A percentile compares a stretch with the other conserved stretches of the same genome.
Evolutionary conservation across 1,284 basidiomycete species (phyloP).

Genomic region (Veloporphyrellus conicus): DNA sequence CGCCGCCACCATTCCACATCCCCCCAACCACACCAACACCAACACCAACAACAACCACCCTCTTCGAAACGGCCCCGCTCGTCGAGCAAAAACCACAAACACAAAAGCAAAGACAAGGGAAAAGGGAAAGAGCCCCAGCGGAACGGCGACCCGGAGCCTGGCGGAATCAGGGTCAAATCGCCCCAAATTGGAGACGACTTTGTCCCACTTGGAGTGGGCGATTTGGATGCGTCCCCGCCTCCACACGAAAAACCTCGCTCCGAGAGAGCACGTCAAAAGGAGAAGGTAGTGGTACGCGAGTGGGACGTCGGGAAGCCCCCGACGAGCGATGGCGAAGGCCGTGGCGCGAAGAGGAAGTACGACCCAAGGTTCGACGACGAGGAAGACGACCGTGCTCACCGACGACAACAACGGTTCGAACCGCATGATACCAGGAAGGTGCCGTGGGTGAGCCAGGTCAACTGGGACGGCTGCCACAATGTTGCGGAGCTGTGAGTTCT

Average conservation of each 20-base stretch:
- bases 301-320: constrained; percentile 40
- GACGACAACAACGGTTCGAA: constrained; percentile 49
- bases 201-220: constrained; percentile 49
- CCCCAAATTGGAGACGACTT: constrained; percentile 50
- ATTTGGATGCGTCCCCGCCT: constrained; percentile 26
- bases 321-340: constrained; percentile 26
- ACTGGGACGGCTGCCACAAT: constrained; percentile 75
- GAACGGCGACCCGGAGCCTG: constrained; percentile 7
- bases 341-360: constrained; percentile 40
- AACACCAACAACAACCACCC: no score
- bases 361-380: constrained; percentile 44
- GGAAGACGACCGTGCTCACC: constrained; percentile 38
- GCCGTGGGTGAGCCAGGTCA: constrained; percentile 77
- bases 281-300: constrained; percentile 36
- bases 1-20: constrained; percentile 13
- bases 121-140: constrained; percentile 2
- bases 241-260: constrained; percentile 16
- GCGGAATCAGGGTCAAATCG: constrained; percentile 8
- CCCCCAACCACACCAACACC: constrained; percentile 3
- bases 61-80: constrained; percentile 18
- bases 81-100: constrained; percentile 14
- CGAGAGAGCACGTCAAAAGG: constrained; percentile 26
- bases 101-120: constrained; percentile 9
- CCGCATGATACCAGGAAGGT: constrained; percentile 53
- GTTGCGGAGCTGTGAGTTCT: constrained; percentile 73